These are phyloP conservation scores for Citrus reticulata DNA, from an alignment of 345 rosid species.

Conservation along the genomic window DNA sequence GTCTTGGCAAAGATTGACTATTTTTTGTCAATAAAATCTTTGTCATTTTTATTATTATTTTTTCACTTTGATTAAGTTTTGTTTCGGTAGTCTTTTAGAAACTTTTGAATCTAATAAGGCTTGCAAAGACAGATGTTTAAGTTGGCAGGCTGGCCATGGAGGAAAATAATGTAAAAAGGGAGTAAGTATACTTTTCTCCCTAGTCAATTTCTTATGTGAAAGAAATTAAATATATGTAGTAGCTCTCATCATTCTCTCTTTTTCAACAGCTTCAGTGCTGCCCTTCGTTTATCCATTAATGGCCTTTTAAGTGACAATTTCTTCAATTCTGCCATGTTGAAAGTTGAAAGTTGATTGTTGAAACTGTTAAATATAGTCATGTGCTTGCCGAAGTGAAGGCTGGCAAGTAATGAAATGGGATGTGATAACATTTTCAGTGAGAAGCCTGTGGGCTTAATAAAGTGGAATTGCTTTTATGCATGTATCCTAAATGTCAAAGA, in stretches of 20 bases:
- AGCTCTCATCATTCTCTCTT: background rate
- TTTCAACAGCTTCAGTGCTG: background rate
- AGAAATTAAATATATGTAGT: background rate
- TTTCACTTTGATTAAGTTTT: conserved; percentile 13
- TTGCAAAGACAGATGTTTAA: conserved; percentile 28
- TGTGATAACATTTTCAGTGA: background rate
- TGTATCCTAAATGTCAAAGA: background rate
- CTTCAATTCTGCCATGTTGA: background rate
- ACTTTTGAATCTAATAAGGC: conserved; percentile 38
- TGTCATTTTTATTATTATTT: conserved; percentile 18
- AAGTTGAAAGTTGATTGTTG: background rate
- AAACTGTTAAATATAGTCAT: background rate
- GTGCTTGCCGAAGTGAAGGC: background rate
- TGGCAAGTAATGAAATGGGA: background rate
- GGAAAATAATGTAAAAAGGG: conserved; percentile 29
- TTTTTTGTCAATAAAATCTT: conserved; percentile 64
- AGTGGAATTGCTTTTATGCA: background rate
- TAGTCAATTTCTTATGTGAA: background rate
- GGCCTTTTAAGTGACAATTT: background rate
- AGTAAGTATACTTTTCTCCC: background rate
- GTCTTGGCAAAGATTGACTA: conserved; percentile 49
- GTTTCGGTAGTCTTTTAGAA: conserved; percentile 11
- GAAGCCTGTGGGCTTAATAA: background rate
- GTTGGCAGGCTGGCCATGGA: conserved; percentile 26
- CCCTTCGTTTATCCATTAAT: background rate